These are phyloP conservation scores for Barnettozyma botsteinii DNA, from an alignment of 805 yeast species.

Conservation along the genomic window DNA sequence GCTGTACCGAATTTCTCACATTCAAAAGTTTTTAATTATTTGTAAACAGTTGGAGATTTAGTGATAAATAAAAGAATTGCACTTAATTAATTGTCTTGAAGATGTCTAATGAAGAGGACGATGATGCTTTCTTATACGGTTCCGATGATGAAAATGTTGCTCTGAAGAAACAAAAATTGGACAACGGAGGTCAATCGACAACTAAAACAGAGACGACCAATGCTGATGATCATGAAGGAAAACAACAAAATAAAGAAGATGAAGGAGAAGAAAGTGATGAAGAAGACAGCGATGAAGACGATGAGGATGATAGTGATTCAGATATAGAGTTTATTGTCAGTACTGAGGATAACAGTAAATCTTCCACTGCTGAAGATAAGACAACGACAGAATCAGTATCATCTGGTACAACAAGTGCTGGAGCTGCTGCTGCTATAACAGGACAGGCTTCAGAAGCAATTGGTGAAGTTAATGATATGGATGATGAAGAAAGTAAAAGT, in stretches of 20 bases:
- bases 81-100: background rate
- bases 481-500: slow-evolving; percentile 14
- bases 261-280: slow-evolving; percentile 35
- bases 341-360: slow-evolving; percentile 28
- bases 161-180: slow-evolving; percentile 11
- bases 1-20: too few relatives aligned
- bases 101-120: slow-evolving; percentile 45
- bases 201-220: slow-evolving; percentile 22
- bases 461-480: slow-evolving; percentile 31
- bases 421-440: slow-evolving; percentile 24
- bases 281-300: slow-evolving; percentile 42
- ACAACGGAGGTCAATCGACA: slow-evolving; percentile 32
- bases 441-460: slow-evolving; percentile 29
- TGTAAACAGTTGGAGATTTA: too few relatives aligned
- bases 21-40: too few relatives aligned
- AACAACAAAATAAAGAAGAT: slow-evolving; percentile 23
- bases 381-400: slow-evolving; percentile 10
- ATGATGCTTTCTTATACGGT: slow-evolving; percentile 49
- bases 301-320: slow-evolving; percentile 47
- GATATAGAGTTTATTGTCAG: slow-evolving; percentile 84
- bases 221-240: slow-evolving; percentile 14
- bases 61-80: too few relatives aligned
- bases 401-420: slow-evolving; percentile 14
- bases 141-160: slow-evolving; percentile 15
- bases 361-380: slow-evolving; percentile 36